A percentile compares a stretch with the other conserved stretches of the same genome.
phyloP scores from a whole-genome alignment of 345 rosid genomes.

The Hevea brasiliensis region DNA sequence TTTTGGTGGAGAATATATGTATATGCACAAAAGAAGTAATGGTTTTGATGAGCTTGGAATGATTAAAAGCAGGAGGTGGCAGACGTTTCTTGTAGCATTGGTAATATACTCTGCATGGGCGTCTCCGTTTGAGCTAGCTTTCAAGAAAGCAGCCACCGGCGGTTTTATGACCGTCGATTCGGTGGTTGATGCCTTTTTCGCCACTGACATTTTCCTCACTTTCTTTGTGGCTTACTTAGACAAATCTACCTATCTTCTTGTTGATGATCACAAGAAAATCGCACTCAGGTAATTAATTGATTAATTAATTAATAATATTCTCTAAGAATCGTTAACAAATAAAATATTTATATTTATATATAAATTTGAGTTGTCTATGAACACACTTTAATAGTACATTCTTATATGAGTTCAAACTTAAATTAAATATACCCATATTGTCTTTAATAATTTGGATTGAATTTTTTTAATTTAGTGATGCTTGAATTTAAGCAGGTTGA shows the following conservation, averaged over 20 bases:
- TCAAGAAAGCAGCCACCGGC: constrained; percentile 54
- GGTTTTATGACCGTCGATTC: constrained; percentile 54
- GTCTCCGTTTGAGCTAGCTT: constrained; percentile 77
- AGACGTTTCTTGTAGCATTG: constrained; percentile 62
- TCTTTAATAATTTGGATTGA: no score
- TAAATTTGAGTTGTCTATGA: no score
- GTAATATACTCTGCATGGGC: constrained; percentile 95
- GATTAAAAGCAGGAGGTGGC: constrained; percentile 62
- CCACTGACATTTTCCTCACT: constrained; percentile 71
- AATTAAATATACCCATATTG: no score
- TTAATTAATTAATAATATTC: constrained; percentile 6
- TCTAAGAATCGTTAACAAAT: no score
- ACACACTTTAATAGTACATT: no score
- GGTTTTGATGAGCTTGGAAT: neutral
- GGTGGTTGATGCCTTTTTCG: constrained; percentile 76
- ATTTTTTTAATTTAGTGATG: no score
- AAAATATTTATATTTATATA: no score
- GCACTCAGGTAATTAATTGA: constrained; percentile 43
- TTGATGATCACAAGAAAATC: constrained; percentile 77
- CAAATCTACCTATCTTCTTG: constrained; percentile 65
- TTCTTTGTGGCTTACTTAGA: constrained; percentile 92
- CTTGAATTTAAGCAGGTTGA: no score
- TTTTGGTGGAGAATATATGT: no score
- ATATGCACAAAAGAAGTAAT: no score
- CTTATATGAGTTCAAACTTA: no score